Base-by-base conservation (phyloP, 164 flowering plant genomes). In the Vitis cinerea region DNA sequence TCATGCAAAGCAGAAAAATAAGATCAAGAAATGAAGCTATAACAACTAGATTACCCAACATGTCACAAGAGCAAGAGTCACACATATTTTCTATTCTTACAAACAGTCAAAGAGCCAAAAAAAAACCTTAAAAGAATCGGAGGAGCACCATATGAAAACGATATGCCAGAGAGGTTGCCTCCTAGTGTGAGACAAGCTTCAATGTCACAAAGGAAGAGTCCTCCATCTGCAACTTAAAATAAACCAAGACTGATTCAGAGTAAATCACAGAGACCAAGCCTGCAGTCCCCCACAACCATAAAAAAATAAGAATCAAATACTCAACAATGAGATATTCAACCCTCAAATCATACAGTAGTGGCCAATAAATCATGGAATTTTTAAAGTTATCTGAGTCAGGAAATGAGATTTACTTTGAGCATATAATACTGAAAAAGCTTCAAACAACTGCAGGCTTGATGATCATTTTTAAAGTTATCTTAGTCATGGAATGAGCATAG, bases 111-210 rank as follows among this genome's bases (percentile, higher is more conserved):
- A 44, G 50, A n/a, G 31, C 7, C 10, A 27, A 61, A 63, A 23
- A 4, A 61, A 23, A 10, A 58, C 44, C 44, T 37, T 37, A 63
- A 30, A 11, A 61, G 56, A 30, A 71, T 50, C 54, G 27, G 29
- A 70, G 51, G 57, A 59, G 47, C 31, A 64, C 59, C 31, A 67
- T 65, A 29, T 57, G 53, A 57, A 51, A 55, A 63, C 65, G 74
- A 68, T 76, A 78, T 65, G 80, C 77, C 78, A 82, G 80, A 67
- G 63, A 48, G 48, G 10, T 50, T 79, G 80, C 76, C 80, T 71
- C 82, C 80, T 70, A 60, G 61, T 8, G 47, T 51, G 78, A 76
- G 74, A 82, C 82, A 79, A 10, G 73, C 69, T 69, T 61, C 13
- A 66, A 65, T 68, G 61, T 66, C 74, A 68, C 50, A 63, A 58